Percentiles rank a stretch among this genome's conserved stretches.
Conservation (phyloP, 345 rosid species). For the Hypericum androsaemum region DNA sequence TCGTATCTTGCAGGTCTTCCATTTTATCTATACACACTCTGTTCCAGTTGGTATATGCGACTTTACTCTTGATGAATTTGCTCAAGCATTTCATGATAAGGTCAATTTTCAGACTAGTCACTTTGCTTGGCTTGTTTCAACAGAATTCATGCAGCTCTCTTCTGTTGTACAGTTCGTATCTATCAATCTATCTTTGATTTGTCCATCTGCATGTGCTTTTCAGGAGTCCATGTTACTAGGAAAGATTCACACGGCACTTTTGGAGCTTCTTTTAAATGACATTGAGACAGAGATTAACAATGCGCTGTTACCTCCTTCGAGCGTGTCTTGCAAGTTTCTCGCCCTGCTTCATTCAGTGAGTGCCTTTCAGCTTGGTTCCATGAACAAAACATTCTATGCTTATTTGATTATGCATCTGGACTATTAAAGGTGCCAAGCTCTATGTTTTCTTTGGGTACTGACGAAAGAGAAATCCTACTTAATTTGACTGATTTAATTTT, state of each 20-base stretch:
- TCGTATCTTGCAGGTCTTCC: conserved; percentile 61
- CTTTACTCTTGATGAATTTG: conserved; percentile 84
- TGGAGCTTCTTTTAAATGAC: conserved; percentile 71
- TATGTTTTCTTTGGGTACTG: no score
- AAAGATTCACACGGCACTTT: conserved; percentile 72
- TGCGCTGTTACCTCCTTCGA: conserved; percentile 39
- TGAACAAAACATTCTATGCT: no score
- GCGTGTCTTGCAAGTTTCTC: conserved; percentile 83
- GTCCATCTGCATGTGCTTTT: conserved; percentile 13
- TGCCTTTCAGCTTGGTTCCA: background rate
- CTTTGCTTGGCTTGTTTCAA: conserved; percentile 8
- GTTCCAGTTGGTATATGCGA: conserved; percentile 43
- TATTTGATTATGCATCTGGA: no score
- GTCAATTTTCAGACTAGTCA: conserved; percentile 26
- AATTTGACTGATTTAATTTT: no score
- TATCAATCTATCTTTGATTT: background rate
- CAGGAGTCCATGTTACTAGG: conserved; percentile 94
- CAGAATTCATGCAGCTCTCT: background rate
- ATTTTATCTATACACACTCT: conserved; percentile 81
- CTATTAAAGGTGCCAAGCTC: no score
- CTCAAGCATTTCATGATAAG: conserved; percentile 93
- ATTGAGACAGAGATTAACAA: conserved; percentile 51
- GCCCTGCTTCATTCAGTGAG: conserved; percentile 90
- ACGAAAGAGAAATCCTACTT: no score
- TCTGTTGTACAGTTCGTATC: background rate